These are phyloP conservation scores for Teratosphaeria epicoccoides DNA, from an alignment of 2,329 filamentous ascomycete species.

Conservation along the genomic window DNA sequence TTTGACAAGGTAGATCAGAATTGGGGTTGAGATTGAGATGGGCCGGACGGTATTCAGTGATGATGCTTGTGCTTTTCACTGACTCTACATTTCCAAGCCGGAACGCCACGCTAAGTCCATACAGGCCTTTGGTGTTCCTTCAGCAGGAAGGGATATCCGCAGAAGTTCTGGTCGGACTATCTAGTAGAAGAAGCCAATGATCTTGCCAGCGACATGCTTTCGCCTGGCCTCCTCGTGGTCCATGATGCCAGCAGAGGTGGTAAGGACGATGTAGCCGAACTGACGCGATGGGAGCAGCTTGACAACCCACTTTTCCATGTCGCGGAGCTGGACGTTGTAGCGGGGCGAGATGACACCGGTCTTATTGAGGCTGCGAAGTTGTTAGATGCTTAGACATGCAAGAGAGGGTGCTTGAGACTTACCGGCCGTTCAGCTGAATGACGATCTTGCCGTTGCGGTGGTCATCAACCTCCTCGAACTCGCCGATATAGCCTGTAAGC, in stretches of 20 bases:
- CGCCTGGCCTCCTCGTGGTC: conserved; percentile 99
- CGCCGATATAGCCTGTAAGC: conserved; percentile 82
- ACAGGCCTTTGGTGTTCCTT: not conserved
- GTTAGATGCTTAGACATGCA: not conserved
- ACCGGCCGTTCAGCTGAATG: conserved; percentile 95
- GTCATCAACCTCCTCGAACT: conserved; percentile 99
- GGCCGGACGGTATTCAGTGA: no score
- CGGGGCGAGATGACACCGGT: conserved; percentile 97
- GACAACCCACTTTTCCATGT: conserved; percentile 99
- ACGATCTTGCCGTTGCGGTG: conserved; percentile 99
- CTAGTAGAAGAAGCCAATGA: conserved; percentile 98
- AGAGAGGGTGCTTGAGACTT: conserved; percentile 19
- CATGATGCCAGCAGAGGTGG: conserved; percentile 99
- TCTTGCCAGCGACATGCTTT: conserved; percentile 99
- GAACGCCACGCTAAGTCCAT: not conserved
- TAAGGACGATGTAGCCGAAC: conserved; percentile 98
- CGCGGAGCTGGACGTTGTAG: conserved; percentile 96
- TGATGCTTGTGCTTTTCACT: not conserved
- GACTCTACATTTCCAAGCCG: not conserved
- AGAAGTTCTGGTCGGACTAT: not conserved
- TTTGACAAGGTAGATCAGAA: not conserved
- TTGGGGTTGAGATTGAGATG: not conserved
- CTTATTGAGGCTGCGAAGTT: conserved; percentile 66
- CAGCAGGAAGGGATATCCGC: not conserved
- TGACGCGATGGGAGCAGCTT: conserved; percentile 98